phyloP scores from a whole-genome alignment of 768 basidiomycete species.

The Tylopilus felleus region DNA sequence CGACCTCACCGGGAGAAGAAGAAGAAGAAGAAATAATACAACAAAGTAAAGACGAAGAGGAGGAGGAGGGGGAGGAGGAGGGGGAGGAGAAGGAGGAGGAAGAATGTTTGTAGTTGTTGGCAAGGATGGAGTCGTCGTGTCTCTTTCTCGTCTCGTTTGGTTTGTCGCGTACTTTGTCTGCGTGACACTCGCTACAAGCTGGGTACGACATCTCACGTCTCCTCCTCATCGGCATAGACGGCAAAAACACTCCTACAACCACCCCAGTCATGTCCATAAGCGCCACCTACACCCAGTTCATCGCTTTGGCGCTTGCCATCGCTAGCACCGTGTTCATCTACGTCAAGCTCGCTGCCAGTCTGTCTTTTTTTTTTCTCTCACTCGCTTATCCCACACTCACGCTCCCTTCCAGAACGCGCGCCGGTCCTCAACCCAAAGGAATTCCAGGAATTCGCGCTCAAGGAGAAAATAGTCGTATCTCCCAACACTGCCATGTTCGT shows the following conservation, averaged over 20 bases:
- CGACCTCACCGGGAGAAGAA: no score
- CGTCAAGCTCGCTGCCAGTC: constrained; percentile 44
- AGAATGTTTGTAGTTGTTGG: neutral
- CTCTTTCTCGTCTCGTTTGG: constrained; percentile 51
- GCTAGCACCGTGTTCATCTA: constrained; percentile 51
- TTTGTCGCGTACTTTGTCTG: constrained; percentile 29
- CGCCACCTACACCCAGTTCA: constrained; percentile 37
- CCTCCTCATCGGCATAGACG: constrained; percentile 58
- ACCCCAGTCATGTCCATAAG: constrained; percentile 13
- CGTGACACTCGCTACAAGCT: constrained; percentile 43
- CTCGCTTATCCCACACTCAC: neutral
- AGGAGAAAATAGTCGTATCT: constrained; percentile 78
- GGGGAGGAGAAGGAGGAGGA: no score
- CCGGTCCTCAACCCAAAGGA: constrained; percentile 68
- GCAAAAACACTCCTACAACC: neutral
- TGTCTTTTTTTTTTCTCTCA: constrained; percentile 24
- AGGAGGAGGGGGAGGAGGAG: neutral
- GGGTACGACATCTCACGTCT: constrained; percentile 58
- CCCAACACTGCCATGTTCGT: constrained; percentile 94
- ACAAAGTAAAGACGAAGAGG: neutral
- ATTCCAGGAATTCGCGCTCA: constrained; percentile 83
- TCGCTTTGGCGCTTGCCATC: constrained; percentile 51
- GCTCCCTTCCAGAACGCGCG: constrained; percentile 48
- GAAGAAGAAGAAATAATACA: neutral
- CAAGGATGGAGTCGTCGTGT: neutral